Base-by-base conservation (phyloP, 2,329 filamentous ascomycete species). In the Mycosphaerella sp. region DNA sequence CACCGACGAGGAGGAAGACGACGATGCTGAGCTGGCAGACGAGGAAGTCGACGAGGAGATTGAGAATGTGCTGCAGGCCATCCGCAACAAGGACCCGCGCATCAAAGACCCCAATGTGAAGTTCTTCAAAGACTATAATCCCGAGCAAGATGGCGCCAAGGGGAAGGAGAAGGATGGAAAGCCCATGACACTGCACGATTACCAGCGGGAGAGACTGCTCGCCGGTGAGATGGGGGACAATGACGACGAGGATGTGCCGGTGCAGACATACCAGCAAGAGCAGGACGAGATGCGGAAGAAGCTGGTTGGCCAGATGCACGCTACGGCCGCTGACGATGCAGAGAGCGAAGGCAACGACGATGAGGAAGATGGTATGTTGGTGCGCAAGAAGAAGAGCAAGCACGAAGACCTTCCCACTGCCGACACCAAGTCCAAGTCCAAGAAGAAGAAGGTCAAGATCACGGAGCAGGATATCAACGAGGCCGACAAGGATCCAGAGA, bases 121-220 rank as follows among this genome's bases (percentile, higher is more conserved):
- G 14, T 97, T 97, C 74, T 96, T 91, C 73, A 75, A 77, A 40
- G 76, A 84, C 10, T 74, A 81, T 53, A 81, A 86, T 4, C 79
- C 81, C 23, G 78, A 80, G 2, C 69, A 70, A 21, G 59, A 63
- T 14, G 63, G 54, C 41, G 60, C 55, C 9, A 38, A 38, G 4
- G 58, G 54, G 10, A 59, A 70, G 6, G 61, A 75, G 57, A 72
- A 56, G 70, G 85, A 86, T 69, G 84, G 93, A 58, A 95, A 95
- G 74, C 85, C 91, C 1, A 83, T 98, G 74, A 89, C 82, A 57
- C 76, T 98, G 51, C 82, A 82, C 62, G 90, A 98, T 71, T 98
- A 96, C 71, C 93, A 98, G 67, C 85, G 91, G 58, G 83, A 93
- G 70, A 95, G 92, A 65, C 77, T 95, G n/a, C 70, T 97, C 55